These are phyloP conservation scores for Fusarium anthophilum DNA, from an alignment of 2,329 filamentous ascomycete species.

Conservation along the genomic window DNA sequence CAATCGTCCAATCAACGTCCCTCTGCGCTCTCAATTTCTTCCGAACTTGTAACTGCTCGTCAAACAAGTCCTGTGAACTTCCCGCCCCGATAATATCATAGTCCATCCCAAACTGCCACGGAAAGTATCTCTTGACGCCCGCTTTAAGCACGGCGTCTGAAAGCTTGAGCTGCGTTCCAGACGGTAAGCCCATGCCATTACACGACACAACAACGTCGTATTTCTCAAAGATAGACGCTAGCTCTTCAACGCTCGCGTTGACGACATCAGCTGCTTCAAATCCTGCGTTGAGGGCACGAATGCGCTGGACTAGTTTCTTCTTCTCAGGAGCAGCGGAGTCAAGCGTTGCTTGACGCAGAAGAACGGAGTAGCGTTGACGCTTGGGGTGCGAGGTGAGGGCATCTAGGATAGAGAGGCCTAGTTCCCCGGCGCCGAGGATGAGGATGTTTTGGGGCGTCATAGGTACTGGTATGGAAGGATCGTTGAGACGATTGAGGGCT, in stretches of 20 bases:
- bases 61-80: conserved; percentile 71
- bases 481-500: conserved; percentile 39
- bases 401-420: conserved; percentile 65
- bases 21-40: conserved; percentile 59
- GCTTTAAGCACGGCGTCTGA: conserved; percentile 63
- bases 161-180: conserved; percentile 67
- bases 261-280: conserved; percentile 59
- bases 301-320: conserved; percentile 44
- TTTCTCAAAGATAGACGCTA: conserved; percentile 54
- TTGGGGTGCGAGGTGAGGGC: conserved; percentile 59
- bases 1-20: conserved; percentile 66
- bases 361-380: conserved; percentile 56
- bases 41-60: conserved; percentile 71
- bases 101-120: conserved; percentile 80
- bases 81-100: conserved; percentile 71
- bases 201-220: conserved; percentile 68
- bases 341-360: conserved; percentile 62
- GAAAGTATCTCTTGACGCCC: conserved; percentile 63
- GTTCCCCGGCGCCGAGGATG: conserved; percentile 73
- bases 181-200: conserved; percentile 66
- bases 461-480: conserved; percentile 11
- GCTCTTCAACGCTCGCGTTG: conserved; percentile 45
- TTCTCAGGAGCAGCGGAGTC: conserved; percentile 51
- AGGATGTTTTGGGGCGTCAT: conserved; percentile 55
- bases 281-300: conserved; percentile 51